Percentiles rank a stretch among this genome's conserved stretches.
phyloP scores from a whole-genome alignment of 768 basidiomycete species.

The Lactifluus pinguis region DNA sequence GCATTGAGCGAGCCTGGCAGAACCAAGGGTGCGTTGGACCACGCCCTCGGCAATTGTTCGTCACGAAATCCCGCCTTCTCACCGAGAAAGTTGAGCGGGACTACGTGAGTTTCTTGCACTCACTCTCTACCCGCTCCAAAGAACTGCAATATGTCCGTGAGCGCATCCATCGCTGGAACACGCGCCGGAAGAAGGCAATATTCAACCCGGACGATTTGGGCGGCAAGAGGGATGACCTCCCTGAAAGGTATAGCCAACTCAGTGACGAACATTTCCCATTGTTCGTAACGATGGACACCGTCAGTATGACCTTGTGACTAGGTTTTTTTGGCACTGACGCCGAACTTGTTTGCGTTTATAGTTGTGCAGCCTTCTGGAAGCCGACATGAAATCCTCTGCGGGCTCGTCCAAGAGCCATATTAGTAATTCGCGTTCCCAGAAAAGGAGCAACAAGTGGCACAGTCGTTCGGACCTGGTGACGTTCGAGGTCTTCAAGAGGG shows the following conservation, averaged over 20 bases:
- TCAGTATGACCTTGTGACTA: slow-evolving; percentile 22
- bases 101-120: slow-evolving; percentile 42
- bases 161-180: slow-evolving; percentile 17
- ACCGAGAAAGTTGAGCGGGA: slow-evolving; percentile 66
- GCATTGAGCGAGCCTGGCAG: slow-evolving; percentile 50
- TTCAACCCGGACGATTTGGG: slow-evolving; percentile 37
- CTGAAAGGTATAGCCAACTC: slow-evolving; percentile 45
- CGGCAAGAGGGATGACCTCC: slow-evolving; percentile 36
- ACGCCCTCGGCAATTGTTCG: slow-evolving; percentile 60
- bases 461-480: slow-evolving; percentile 26
- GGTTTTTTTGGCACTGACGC: background rate
- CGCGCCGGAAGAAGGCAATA: slow-evolving; percentile 23
- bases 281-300: slow-evolving; percentile 58
- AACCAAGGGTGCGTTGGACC: slow-evolving; percentile 27
- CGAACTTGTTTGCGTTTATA: slow-evolving; percentile 18
- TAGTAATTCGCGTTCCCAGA: background rate
- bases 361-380: slow-evolving; percentile 43
- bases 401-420: background rate
- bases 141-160: slow-evolving; percentile 32
- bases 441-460: background rate
- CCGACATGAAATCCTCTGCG: slow-evolving; percentile 27
- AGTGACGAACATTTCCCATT: slow-evolving; percentile 57
- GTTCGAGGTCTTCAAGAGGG: slow-evolving; percentile 37
- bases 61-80: slow-evolving; percentile 59
- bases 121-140: slow-evolving; percentile 31